A percentile compares a stretch with the other conserved stretches of the same genome.
Evolutionary conservation across 2,329 filamentous ascomycete genomes (phyloP).

Genomic region (Massarina eburnea): DNA sequence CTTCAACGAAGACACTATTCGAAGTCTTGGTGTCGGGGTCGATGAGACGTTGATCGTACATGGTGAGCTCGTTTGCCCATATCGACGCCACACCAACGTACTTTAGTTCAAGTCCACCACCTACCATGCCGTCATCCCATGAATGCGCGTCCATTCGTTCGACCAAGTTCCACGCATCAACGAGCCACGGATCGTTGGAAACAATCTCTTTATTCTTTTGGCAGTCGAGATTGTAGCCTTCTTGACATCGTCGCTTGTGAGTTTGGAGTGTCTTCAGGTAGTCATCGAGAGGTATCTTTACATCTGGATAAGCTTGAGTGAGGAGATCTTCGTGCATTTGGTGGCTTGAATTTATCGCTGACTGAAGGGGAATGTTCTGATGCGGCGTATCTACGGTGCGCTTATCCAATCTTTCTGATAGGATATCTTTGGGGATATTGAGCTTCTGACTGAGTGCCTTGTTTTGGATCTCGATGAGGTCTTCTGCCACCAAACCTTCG

Average conservation of each 20-base stretch:
- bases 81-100: slow-evolving; percentile 74
- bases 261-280: slow-evolving; percentile 41
- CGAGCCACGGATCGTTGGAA: slow-evolving; percentile 72
- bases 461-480: slow-evolving; percentile 37
- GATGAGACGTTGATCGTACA: slow-evolving; percentile 41
- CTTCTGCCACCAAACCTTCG: slow-evolving; percentile 37
- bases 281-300: slow-evolving; percentile 36
- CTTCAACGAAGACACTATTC: slow-evolving; percentile 60
- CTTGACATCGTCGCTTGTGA: slow-evolving; percentile 56
- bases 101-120: slow-evolving; percentile 68
- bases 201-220: slow-evolving; percentile 67
- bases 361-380: slow-evolving; percentile 29
- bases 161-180: slow-evolving; percentile 77
- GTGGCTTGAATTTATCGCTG: slow-evolving; percentile 32
- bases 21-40: slow-evolving; percentile 40
- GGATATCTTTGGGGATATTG: slow-evolving; percentile 20
- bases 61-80: slow-evolving; percentile 71
- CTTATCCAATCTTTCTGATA: slow-evolving; percentile 32
- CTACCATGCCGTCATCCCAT: slow-evolving; percentile 69
- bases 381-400: slow-evolving; percentile 36
- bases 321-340: slow-evolving; percentile 42
- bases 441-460: slow-evolving; percentile 31
- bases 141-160: slow-evolving; percentile 66
- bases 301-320: slow-evolving; percentile 37
- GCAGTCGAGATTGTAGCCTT: slow-evolving; percentile 62